Base-by-base conservation (phyloP, 2,329 filamentous ascomycete genomes). In the Nigrospora oryzae region DNA sequence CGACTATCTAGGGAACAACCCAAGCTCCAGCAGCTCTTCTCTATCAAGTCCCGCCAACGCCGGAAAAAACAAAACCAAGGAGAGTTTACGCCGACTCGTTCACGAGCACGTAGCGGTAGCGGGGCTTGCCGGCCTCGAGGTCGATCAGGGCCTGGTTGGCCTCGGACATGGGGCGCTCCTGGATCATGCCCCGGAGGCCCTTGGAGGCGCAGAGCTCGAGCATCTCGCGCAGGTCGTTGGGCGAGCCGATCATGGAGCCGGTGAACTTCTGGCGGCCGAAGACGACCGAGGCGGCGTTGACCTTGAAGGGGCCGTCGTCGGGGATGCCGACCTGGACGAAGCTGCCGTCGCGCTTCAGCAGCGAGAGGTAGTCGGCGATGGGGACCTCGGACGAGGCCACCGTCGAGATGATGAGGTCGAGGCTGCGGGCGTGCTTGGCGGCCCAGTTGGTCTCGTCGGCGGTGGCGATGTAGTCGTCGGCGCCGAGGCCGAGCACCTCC, bases 301-400 rank as follows among this genome's bases (percentile, higher is more conserved):
- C 36, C 15, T 37, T 37, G 39, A 54, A 48, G 13, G 38, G 28
- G 28, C 50, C 52, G 36, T 72, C 68, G 53, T 84, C 81, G 0
- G 81, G 80, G 2, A 74, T 73, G n/a, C 81, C 81, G 43, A 86
- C 70, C 60, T 83, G 79, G 43, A 84, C 73, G 56, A 83, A 78
- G 13, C 68, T 69, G 11, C 81, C 80, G 44, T 77, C 68, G 16
- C 69, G 63, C 49, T 73, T 69, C 28, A 85, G 65, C 11, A 85
- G 63, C 19, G 66, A 58, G 49, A 85, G 64, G 61, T 84, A 85
- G 40, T 73, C 61, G 43, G 63, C 60, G 15, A 83, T 57, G 1
- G 80, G 80, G 74, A 84, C 79, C 40, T 48, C 42, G 13, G 47
- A 40, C 11, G 51, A 53, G 3, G 70, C 71, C 15, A 78, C 72